phyloP scores from a whole-genome alignment of 805 yeast genomes.

The Zygosaccharomyces bisporus region DNA sequence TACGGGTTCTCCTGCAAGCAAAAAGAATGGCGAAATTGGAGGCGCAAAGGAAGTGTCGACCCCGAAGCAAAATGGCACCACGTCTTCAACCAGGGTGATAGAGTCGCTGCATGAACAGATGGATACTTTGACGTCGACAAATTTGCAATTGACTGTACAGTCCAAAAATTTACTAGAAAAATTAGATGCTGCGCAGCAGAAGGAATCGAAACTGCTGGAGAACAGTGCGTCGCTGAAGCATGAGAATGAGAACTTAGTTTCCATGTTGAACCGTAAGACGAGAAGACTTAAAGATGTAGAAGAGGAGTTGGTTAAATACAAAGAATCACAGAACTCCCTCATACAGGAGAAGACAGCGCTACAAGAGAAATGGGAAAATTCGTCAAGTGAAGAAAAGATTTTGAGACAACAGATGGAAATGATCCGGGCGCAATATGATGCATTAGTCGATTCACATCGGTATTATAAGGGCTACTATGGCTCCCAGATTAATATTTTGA shows the following conservation, averaged over 20 bases:
- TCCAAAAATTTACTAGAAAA: constrained; percentile 51
- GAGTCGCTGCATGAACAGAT: constrained; percentile 45
- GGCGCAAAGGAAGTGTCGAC: constrained; percentile 1
- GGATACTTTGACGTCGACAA: constrained; percentile 47
- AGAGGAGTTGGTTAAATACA: constrained; percentile 30
- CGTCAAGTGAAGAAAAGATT: constrained; percentile 13
- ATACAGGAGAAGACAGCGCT: constrained; percentile 10
- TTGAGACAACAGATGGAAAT: constrained; percentile 19
- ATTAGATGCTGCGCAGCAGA: constrained; percentile 42
- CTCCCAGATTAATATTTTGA: constrained; percentile 19
- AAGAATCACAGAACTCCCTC: constrained; percentile 4
- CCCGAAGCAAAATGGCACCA: constrained; percentile 6
- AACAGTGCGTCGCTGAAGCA: constrained; percentile 62
- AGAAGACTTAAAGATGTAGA: constrained; percentile 67
- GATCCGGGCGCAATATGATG: constrained; percentile 25
- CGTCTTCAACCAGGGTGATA: constrained; percentile 37
- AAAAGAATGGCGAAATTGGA: constrained; percentile 6
- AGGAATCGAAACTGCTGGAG: constrained; percentile 47
- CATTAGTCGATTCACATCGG: constrained; percentile 26
- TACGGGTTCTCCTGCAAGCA: constrained; percentile 19
- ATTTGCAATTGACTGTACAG: constrained; percentile 37
- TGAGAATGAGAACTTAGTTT: constrained; percentile 70
- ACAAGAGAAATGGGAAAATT: constrained; percentile 7
- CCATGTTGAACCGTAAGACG: constrained; percentile 66
- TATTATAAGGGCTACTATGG: constrained; percentile 25